Percentiles rank a stretch among this genome's conserved stretches.
phyloP scores from a whole-genome alignment of 2,329 filamentous ascomycete species.

The Cladophialophora psammophila region DNA sequence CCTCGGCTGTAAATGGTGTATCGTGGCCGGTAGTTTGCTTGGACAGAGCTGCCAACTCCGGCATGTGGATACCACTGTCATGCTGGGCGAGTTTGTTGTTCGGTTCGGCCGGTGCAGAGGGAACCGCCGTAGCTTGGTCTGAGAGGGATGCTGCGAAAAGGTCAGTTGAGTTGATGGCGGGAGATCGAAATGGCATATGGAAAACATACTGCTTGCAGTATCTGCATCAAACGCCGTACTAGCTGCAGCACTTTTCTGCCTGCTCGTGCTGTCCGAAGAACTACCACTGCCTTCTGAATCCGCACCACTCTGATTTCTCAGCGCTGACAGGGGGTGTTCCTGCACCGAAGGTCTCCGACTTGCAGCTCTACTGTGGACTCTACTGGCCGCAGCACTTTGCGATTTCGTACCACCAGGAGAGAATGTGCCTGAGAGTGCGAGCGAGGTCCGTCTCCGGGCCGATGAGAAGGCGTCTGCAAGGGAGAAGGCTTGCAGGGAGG shows the following conservation, averaged over 20 bases:
- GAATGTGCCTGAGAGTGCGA: constrained; percentile 38
- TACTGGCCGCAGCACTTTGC: constrained; percentile 38
- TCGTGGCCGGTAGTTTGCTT: constrained; percentile 35
- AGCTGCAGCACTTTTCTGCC: constrained; percentile 29
- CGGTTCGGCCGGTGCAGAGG: constrained; percentile 29
- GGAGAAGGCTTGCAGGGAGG: constrained; percentile 53
- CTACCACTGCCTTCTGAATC: constrained; percentile 20
- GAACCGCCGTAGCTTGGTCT: constrained; percentile 25
- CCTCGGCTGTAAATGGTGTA: constrained; percentile 39
- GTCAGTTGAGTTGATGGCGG: constrained; percentile 6
- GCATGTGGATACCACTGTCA: constrained; percentile 26
- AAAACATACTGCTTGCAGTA: constrained; percentile 34
- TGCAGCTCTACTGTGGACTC: constrained; percentile 29
- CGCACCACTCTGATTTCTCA: constrained; percentile 23
- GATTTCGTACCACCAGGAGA: constrained; percentile 41
- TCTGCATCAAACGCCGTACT: constrained; percentile 28
- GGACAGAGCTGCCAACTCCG: constrained; percentile 16
- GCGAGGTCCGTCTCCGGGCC: constrained; percentile 31
- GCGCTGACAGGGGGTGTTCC: constrained; percentile 13
- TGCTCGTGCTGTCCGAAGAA: constrained; percentile 22
- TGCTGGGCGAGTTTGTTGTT: constrained; percentile 32
- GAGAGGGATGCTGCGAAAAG: constrained; percentile 30
- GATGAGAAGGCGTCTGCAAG: constrained; percentile 46
- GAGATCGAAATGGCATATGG: background rate
- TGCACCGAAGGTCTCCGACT: constrained; percentile 27